Base-by-base conservation (phyloP, 2,329 filamentous ascomycete species). In the Aspergillus vadensis region DNA sequence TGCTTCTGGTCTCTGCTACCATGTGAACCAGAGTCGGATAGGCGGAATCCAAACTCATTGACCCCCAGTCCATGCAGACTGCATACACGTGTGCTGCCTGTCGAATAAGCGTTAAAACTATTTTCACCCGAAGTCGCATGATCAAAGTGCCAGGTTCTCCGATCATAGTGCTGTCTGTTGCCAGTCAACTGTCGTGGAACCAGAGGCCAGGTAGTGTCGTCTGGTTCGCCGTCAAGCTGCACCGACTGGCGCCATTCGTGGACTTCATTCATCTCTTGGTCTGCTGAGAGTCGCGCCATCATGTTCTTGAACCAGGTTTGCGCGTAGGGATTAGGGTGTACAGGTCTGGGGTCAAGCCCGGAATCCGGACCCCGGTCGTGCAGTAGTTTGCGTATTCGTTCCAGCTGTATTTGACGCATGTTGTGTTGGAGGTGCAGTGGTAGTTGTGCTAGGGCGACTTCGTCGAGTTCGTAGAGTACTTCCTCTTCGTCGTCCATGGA, bases 401-500 rank as follows among this genome's bases (percentile, higher is more conserved):
- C 70, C 8, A 60, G 32, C 12, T 73, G 70, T n/a, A 74, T 58
- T 44, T 70, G 60, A 10, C 65, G 67, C 67, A 73, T 70, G 51
- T 63, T 69, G 15, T 61, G 48, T 39, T 70, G 70, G 8, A 74
- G 68, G 19, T 58, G 65, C 17, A 47, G 48, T 17, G 70, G 69
- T n/a, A 74, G 67, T 27, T 64, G 49, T 14, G 65, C 59, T 51
- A 74, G 60, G 17, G 71, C 69, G n/a, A 53, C 53, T 61, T 67
- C 65, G 54, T 74, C 69, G 3, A 74, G 64, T 3, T 67, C 61
- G 49, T 63, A 69, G 23, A 72, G 50, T 4, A 73, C 70, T 52
- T 74, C 71, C 53, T 70, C 68, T 62, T 71, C 72, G 38, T 69
- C 62, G 17, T 62, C 59, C 38, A 61, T 65, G 36, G 53, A 59